Conservation (phyloP, 208 protist genomes). For the Acanthamoeba culbertsoni region DNA sequence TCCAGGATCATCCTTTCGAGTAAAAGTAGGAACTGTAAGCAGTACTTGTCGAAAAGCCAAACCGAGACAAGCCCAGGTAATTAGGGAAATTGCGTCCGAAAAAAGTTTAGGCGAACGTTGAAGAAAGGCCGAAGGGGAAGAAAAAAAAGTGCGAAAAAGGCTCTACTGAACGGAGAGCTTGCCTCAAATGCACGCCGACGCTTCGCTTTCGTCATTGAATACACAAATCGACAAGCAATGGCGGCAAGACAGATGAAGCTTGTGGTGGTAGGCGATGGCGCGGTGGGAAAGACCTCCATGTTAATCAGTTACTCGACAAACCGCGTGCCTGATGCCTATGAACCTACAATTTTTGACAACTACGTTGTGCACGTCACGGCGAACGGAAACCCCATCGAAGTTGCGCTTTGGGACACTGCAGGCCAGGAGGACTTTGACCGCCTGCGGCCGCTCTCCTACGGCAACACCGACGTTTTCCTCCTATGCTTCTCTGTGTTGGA, state of each 20-base stretch:
- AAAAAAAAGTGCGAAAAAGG: too few species aligned
- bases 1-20: too few species aligned
- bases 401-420: slow-evolving; percentile 95
- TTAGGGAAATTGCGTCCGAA: too few species aligned
- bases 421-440: slow-evolving; percentile 92
- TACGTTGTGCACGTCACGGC: not conserved
- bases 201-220: too few species aligned
- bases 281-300: slow-evolving; percentile 56
- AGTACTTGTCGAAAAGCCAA: too few species aligned
- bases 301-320: slow-evolving; percentile 2
- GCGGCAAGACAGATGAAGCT: not conserved
- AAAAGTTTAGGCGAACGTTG: too few species aligned
- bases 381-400: slow-evolving; percentile 81
- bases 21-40: too few species aligned
- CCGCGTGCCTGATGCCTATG: not conserved
- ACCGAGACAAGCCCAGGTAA: too few species aligned
- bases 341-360: not conserved
- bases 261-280: slow-evolving; percentile 59
- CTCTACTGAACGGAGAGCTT: too few species aligned
- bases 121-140: too few species aligned
- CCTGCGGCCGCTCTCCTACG: slow-evolving; percentile 92
- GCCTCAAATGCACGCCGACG: too few species aligned
- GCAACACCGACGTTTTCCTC: slow-evolving; percentile 85
- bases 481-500: slow-evolving; percentile 87
- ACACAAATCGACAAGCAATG: too few species aligned